Evolutionary conservation across 495 filamentous ascomycete species (phyloP).

Genomic region (Evernia prunastri): DNA sequence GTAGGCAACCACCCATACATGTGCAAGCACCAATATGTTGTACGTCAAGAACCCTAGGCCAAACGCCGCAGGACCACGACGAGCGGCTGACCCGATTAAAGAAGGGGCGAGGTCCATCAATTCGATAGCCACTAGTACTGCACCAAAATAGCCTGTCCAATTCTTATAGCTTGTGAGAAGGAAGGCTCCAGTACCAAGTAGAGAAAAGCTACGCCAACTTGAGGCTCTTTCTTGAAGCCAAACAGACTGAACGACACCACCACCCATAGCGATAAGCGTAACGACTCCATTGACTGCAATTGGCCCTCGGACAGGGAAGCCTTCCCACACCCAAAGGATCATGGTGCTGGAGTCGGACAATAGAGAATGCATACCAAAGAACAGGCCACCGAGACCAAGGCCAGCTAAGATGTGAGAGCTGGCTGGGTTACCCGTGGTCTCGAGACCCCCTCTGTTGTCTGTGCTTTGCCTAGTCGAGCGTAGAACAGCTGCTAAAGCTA

Average conservation of each 20-base stretch:
- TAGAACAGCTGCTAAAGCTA: conserved; percentile 70
- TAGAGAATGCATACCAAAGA: conserved; percentile 90
- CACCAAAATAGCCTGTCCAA: conserved; percentile 91
- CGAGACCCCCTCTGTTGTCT: conserved; percentile 46
- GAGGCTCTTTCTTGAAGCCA: conserved; percentile 61
- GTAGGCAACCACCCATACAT: conserved; percentile 98
- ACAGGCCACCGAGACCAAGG: conserved; percentile 71
- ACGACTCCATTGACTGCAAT: conserved; percentile 80
- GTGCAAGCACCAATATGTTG: conserved; percentile 85
- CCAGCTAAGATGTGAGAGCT: conserved; percentile 69
- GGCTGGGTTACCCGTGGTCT: conserved; percentile 42
- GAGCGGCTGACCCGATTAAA: conserved; percentile 67
- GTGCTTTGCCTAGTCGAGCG: conserved; percentile 57
- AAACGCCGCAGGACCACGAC: conserved; percentile 69
- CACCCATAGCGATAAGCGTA: conserved; percentile 80
- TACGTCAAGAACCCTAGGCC: conserved; percentile 84
- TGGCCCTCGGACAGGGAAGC: conserved; percentile 85
- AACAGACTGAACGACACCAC: conserved; percentile 71
- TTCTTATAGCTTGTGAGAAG: conserved; percentile 70
- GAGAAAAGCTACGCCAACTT: conserved; percentile 74
- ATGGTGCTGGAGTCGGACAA: conserved; percentile 97
- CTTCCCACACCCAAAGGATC: conserved; percentile 99
- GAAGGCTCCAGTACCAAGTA: conserved; percentile 72
- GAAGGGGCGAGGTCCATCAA: conserved; percentile 72
- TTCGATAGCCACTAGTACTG: conserved; percentile 66